Base-by-base conservation (phyloP, 140 eudicot species). In the Anethum foeniculum region DNA sequence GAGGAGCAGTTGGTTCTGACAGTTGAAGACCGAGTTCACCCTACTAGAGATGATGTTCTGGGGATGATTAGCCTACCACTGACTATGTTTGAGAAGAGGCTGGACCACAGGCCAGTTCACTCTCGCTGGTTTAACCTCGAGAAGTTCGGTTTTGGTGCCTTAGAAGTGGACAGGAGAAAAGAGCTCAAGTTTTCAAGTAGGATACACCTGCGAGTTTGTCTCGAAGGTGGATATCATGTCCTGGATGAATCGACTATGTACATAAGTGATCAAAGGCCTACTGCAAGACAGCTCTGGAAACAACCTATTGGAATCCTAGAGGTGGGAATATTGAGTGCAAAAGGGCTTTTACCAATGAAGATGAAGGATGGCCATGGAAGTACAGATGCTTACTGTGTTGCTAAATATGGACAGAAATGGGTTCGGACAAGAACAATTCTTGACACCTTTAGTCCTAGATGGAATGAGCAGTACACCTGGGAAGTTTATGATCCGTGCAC, bases 381-480 rank as follows among this genome's bases (percentile, higher is more conserved):
- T 39, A 72, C 77, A 41, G 77, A 72, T 72, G 77, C 77, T 41
- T 72, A 72, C 77, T 72, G 77, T 39, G 77, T 72, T 18, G 77
- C 77, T 39, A 72, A 72, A 21, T 72, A 72, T 39, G 77, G 77
- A 19, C 77, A 72, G 77, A 72, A 72, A 39, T 72, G 77, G 77
- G 51, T 72, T 39, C 77, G 77, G 5, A 72, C 77, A 9, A 72
- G 77, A 3, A 72, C 77, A 23, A 72, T 72, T 21, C 48, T 72
- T 18, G 51, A 72, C 49, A 72, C 30, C 51, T 41, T 72, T 3
- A 38, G 51, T 21, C 77, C 77, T 41, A 72, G 41, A 21, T 72
- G 77, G 77, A 72, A 72, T 72, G 77, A 72, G 77, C 77, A 72
- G 30, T 72, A 72, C 52, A 72, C 77, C 30, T 72, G 77, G 77